phyloP scores from a whole-genome alignment of 2,329 filamentous ascomycete species.

The Westerdykella sp. region DNA sequence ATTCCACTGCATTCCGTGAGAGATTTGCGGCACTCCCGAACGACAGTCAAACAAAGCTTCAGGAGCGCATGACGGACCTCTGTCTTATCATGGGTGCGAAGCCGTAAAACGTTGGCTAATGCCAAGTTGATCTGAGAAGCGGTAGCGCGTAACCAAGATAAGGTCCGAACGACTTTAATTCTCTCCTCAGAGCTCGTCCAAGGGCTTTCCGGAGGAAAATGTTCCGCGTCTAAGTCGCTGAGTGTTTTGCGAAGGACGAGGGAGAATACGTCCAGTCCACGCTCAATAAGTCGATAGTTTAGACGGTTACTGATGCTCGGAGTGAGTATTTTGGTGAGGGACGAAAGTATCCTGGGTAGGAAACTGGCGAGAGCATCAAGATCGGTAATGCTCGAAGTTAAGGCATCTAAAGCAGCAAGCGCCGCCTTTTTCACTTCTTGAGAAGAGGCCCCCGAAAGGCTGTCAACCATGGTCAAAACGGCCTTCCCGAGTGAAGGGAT shows the following conservation, averaged over 20 bases:
- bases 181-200: constrained; percentile 7
- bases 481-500: constrained; percentile 77
- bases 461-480: constrained; percentile 73
- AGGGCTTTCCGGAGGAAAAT: constrained; percentile 14
- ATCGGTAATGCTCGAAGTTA: constrained; percentile 62
- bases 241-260: constrained; percentile 42
- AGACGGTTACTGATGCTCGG: constrained; percentile 58
- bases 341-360: constrained; percentile 80
- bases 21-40: constrained; percentile 72
- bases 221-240: constrained; percentile 39
- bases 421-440: constrained; percentile 66
- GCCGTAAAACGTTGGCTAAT: constrained; percentile 66
- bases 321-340: constrained; percentile 67
- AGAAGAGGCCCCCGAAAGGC: constrained; percentile 58
- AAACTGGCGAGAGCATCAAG: constrained; percentile 75
- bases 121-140: constrained; percentile 76
- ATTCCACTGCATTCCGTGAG: constrained; percentile 63
- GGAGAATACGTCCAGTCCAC: constrained; percentile 54
- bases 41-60: constrained; percentile 63
- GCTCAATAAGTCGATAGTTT: constrained; percentile 58
- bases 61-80: constrained; percentile 65
- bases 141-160: constrained; percentile 74
- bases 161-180: constrained; percentile 38
- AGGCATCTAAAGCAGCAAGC: constrained; percentile 55
- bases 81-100: constrained; percentile 62